These are phyloP conservation scores for Apiospora arundinis DNA, from an alignment of 2,329 filamentous ascomycete genomes.

Conservation along the genomic window DNA sequence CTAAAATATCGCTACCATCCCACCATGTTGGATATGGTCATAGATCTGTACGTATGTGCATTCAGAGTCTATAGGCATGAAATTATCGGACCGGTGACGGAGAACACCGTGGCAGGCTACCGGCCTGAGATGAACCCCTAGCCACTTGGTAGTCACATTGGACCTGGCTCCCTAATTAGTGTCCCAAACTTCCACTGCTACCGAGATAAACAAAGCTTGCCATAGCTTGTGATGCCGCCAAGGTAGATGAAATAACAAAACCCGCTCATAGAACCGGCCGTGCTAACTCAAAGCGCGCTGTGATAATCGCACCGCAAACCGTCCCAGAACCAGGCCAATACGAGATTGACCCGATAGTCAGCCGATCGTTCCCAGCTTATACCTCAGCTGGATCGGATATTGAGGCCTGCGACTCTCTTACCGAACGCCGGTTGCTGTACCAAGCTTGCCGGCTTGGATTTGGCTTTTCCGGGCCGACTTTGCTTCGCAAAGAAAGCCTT, in stretches of 20 bases:
- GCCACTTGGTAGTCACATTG: too few relatives aligned
- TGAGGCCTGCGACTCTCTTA: background rate
- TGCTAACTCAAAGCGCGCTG: background rate
- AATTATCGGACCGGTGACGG: background rate
- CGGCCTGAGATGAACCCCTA: background rate
- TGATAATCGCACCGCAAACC: background rate
- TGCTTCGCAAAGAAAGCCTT: too few relatives aligned
- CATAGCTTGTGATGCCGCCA: background rate
- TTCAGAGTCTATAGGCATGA: background rate
- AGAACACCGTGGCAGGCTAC: background rate
- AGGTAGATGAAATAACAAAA: background rate
- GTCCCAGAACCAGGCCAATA: background rate
- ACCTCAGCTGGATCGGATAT: background rate
- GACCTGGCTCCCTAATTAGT: background rate
- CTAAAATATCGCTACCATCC: background rate
- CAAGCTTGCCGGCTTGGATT: background rate
- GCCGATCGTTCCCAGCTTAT: background rate
- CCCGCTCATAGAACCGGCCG: background rate
- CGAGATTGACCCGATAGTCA: background rate
- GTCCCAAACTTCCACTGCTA: background rate
- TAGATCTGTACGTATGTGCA: background rate
- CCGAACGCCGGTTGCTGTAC: background rate
- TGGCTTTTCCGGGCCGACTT: background rate
- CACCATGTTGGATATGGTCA: background rate
- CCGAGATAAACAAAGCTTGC: too few relatives aligned